Base-by-base conservation (phyloP, 306 rosid genomes). In the Prunus mongolica region DNA sequence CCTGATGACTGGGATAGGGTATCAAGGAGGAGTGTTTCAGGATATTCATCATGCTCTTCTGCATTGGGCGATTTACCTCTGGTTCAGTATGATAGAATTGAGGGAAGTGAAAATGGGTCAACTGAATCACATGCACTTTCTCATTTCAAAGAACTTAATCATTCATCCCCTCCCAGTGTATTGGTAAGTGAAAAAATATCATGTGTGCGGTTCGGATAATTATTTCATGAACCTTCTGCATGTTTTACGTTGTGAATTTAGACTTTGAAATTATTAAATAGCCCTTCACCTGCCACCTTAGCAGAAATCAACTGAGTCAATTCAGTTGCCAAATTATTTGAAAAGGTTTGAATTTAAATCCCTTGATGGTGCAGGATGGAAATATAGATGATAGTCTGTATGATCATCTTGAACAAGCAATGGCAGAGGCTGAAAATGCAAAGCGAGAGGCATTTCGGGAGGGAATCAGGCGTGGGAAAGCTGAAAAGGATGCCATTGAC, bases 401-500 rank as follows among this genome's bases (percentile, higher is more conserved):
- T 79, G 86, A 87, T 77, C 92, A 84, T 82, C 89, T 88, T 74
- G 86, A 88, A 22, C 89, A 85, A 57, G 88, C 86, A 11, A 86
- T 85, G 86, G 73, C 83, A 34, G 97, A 90, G 88, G 89, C 97
- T 73, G 86, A 78, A 69, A 84, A 81, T 64, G 93, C 92, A 27
- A 89, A 79, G 79, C 74, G 63, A 44, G 89, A 86, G 19, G 92
- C 87, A 38, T 91, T 77, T 84, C 76, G 84, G 51, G 96, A 89
- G 86, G 76, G 84, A 71, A 6, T 82, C 70, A 82, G 83, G 60
- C 89, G 93, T 49, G 84, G 84, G n/a, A 90, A 84, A 82, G 91
- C 93, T 58, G 93, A 95, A 87, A 92, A 84, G 71, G 88, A 89
- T 60, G 88, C 90, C 73, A 62, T 91, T 72, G 85, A 87, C 46